A percentile compares a stretch with the other conserved stretches of the same genome.
Conservation (phyloP, 2,329 filamentous ascomycete genomes). For the Plenodomus tracheiphilus region DNA sequence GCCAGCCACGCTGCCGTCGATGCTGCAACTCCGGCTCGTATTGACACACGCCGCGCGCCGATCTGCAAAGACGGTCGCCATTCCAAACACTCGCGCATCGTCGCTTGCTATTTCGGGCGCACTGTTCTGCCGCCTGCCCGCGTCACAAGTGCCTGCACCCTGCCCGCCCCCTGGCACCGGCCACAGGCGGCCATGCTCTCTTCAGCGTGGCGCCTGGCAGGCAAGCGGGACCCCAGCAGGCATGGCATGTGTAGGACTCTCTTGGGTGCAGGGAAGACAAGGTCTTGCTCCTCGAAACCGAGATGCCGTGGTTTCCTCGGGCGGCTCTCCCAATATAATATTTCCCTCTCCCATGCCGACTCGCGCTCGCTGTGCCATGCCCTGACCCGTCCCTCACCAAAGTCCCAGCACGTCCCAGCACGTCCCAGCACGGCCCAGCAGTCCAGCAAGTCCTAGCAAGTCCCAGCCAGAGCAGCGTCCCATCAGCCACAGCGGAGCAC, state of each 20-base stretch:
- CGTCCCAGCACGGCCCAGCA: too few relatives aligned
- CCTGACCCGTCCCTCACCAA: constrained; percentile 9
- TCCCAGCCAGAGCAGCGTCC: constrained; percentile 10
- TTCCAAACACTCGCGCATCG: constrained; percentile 31
- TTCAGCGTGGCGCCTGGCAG: constrained; percentile 27
- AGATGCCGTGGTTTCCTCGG: constrained; percentile 32
- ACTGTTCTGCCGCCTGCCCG: constrained; percentile 27
- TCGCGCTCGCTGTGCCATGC: constrained; percentile 15
- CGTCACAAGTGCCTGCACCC: constrained; percentile 19
- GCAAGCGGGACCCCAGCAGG: constrained; percentile 23
- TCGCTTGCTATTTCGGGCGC: constrained; percentile 33
- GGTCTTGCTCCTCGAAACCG: constrained; percentile 14
- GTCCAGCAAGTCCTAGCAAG: background rate
- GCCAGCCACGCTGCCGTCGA: constrained; percentile 8
- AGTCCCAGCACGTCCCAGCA: too few relatives aligned
- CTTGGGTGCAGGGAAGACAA: constrained; percentile 21
- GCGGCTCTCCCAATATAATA: constrained; percentile 34
- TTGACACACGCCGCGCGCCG: constrained; percentile 20
- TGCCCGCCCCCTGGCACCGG: constrained; percentile 7
- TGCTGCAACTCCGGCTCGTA: constrained; percentile 21
- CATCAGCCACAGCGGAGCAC: constrained; percentile 29
- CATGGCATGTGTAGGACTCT: constrained; percentile 21
- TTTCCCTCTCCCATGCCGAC: constrained; percentile 18
- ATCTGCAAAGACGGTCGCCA: constrained; percentile 17
- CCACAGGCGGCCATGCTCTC: constrained; percentile 9